Evolutionary conservation across 352 stramenopile species (phyloP).

Genomic region (Salisapilia sapeloensis): DNA sequence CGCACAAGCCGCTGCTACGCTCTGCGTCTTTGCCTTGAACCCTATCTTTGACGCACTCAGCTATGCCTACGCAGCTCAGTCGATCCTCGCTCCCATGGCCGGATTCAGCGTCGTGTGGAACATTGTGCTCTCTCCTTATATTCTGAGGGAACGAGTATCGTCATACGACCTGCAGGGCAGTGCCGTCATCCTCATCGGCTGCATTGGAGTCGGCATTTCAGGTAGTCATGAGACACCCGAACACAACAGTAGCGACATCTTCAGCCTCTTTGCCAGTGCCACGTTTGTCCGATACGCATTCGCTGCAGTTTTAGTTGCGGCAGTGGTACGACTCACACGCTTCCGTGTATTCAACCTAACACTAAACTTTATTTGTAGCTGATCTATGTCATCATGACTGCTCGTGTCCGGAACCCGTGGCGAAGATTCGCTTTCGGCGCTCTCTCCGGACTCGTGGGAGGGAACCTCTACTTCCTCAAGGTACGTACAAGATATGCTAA

Average conservation of each 20-base stretch:
- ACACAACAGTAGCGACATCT: conserved; percentile 61
- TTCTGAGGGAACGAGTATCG: conserved; percentile 65
- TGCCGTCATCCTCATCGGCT: conserved; percentile 58
- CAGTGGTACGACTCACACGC: conserved; percentile 15
- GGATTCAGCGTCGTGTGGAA: conserved; percentile 82
- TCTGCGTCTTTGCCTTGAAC: conserved; percentile 74
- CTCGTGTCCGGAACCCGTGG: conserved; percentile 40
- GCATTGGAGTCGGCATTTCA: conserved; percentile 55
- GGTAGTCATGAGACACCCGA: conserved; percentile 66
- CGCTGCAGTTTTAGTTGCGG: conserved; percentile 13
- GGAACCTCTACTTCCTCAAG: conserved; percentile 80
- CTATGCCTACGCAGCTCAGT: conserved; percentile 72
- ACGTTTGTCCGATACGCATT: conserved; percentile 62
- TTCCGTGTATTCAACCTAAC: neutral
- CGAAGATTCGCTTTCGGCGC: conserved; percentile 69
- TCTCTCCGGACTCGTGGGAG: conserved; percentile 60
- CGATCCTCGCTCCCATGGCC: conserved; percentile 71
- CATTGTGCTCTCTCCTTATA: conserved; percentile 65
- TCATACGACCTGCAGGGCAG: conserved; percentile 53
- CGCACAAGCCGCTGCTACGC: conserved; percentile 45
- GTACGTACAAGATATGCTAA: conserved; percentile 8
- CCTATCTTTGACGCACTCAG: conserved; percentile 76
- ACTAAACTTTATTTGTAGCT: conserved; percentile 16
- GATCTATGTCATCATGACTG: conserved; percentile 50
- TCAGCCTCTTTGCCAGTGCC: conserved; percentile 45